phyloP scores from a whole-genome alignment of 306 rosid genomes.

The Prosopis cineraria region DNA sequence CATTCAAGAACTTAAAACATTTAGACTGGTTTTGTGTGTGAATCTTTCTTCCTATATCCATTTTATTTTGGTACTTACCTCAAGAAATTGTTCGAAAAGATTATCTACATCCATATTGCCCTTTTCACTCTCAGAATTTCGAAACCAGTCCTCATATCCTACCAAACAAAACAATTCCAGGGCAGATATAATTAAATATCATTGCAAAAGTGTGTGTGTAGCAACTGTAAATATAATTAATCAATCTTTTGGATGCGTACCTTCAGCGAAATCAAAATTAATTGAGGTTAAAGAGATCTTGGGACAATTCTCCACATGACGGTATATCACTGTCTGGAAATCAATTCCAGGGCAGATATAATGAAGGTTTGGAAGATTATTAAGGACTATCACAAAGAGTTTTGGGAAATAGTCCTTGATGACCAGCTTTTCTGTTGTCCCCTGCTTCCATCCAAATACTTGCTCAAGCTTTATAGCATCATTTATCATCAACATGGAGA shows the following conservation, averaged over 20 bases:
- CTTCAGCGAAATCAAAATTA: background rate
- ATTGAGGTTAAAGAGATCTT: background rate
- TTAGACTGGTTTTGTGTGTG: too few species aligned
- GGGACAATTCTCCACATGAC: conserved; percentile 6
- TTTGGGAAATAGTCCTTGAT: background rate
- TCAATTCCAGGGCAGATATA: background rate
- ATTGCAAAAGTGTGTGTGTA: too few species aligned
- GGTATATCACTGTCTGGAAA: background rate
- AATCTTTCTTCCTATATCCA: too few species aligned
- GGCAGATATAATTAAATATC: too few species aligned
- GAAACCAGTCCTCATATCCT: too few species aligned
- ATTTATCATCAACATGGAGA: background rate
- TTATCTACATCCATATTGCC: too few species aligned
- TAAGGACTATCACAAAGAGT: background rate
- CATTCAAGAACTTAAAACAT: too few species aligned
- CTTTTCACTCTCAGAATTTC: too few species aligned
- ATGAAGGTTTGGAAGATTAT: background rate
- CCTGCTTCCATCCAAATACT: background rate
- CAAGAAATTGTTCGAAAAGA: too few species aligned
- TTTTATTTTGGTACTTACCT: too few species aligned
- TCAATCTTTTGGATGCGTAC: background rate
- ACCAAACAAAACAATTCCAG: too few species aligned
- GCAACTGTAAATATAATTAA: too few species aligned
- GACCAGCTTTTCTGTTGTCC: background rate
- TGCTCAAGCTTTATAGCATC: background rate